These are phyloP conservation scores for Parietichytrium sp. DNA, from an alignment of 108 stramenopile species.

Conservation along the genomic window DNA sequence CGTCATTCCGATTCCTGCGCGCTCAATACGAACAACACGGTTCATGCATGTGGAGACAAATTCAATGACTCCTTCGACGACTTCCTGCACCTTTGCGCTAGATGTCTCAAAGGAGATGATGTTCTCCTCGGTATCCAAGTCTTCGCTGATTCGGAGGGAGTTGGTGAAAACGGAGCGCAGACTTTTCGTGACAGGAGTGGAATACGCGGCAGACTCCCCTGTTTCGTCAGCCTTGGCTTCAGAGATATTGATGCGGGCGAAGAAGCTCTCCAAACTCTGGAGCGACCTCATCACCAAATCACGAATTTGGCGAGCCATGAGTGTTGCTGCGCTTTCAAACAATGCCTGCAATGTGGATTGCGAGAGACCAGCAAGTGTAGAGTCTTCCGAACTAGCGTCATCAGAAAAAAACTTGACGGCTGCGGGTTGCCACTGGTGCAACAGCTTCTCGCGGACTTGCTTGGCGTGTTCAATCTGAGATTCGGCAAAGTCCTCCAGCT, in stretches of 20 bases:
- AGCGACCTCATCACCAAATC: not conserved
- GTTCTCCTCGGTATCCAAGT: not conserved
- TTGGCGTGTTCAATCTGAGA: not conserved
- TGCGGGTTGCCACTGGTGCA: conserved; percentile 1
- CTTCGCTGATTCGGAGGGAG: not conserved
- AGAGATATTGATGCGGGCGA: not conserved
- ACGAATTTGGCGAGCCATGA: not conserved
- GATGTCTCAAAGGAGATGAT: not conserved
- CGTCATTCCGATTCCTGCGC: conserved; percentile 14
- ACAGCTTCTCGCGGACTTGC: not conserved
- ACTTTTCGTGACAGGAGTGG: not conserved
- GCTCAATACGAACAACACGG: conserved; percentile 21
- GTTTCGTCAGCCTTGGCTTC: no score
- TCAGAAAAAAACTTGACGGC: not conserved
- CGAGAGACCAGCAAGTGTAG: not conserved
- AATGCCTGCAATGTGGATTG: not conserved
- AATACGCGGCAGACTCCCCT: not conserved
- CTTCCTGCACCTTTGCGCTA: not conserved
- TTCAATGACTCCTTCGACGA: not conserved
- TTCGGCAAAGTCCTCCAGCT: not conserved
- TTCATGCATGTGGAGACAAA: conserved; percentile 16
- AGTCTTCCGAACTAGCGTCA: not conserved
- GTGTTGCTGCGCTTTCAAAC: conserved; percentile 18
- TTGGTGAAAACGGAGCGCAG: not conserved
- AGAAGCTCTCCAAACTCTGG: not conserved